These are phyloP conservation scores for Acacia crassicarpa DNA, from an alignment of 306 rosid species.

Conservation along the genomic window DNA sequence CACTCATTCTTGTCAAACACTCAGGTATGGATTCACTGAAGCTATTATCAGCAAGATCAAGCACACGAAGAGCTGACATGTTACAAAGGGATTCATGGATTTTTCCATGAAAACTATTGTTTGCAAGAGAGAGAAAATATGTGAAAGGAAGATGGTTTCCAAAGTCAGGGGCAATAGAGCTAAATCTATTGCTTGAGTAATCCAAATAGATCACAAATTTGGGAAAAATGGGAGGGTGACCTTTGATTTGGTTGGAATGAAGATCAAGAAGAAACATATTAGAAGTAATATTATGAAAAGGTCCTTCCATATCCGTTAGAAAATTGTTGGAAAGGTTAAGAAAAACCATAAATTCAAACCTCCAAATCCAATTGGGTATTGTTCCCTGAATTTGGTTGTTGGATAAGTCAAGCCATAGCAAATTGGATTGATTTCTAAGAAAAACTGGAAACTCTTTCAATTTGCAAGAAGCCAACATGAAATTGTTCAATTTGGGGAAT, in stretches of 20 bases:
- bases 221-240: background rate
- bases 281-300: background rate
- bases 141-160: slow-evolving; percentile 4
- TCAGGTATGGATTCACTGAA: slow-evolving; percentile 32
- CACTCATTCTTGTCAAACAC: slow-evolving; percentile 8
- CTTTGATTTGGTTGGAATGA: slow-evolving; percentile 37
- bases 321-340: slow-evolving; percentile 46
- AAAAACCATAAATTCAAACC: background rate
- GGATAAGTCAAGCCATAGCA: slow-evolving; percentile 34
- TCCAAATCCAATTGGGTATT: slow-evolving; percentile 51
- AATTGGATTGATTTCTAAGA: slow-evolving; percentile 31
- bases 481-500: background rate
- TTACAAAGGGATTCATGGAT: slow-evolving; percentile 42
- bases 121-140: background rate
- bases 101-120: slow-evolving; percentile 17
- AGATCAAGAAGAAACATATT: slow-evolving; percentile 13
- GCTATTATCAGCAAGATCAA: slow-evolving; percentile 43
- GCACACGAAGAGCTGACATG: background rate
- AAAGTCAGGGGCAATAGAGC: slow-evolving; percentile 25
- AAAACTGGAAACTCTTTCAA: slow-evolving; percentile 34
- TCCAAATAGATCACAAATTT: background rate
- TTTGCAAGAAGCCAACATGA: slow-evolving; percentile 42
- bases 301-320: slow-evolving; percentile 2
- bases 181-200: slow-evolving; percentile 39
- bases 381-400: slow-evolving; percentile 30